Percentiles rank a stretch among this genome's conserved stretches.
Conservation (phyloP, 192 early-diverging fungal species). For the Podila horticola region DNA sequence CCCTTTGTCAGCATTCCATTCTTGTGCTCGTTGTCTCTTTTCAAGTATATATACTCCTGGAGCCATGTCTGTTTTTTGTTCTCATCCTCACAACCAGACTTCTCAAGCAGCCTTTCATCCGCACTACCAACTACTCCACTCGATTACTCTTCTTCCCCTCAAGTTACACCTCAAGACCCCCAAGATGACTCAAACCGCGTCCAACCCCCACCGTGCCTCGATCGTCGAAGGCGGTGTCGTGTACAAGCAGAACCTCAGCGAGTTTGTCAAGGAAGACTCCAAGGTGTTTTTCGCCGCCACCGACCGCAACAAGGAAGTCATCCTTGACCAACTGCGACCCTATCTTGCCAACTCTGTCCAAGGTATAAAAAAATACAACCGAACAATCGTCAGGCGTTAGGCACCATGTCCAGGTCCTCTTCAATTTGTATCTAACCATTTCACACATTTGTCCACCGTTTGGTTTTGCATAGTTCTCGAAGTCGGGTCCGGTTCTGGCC, state of each 20-base stretch:
- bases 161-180: not conserved
- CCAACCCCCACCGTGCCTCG: not conserved
- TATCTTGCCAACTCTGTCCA: not conserved
- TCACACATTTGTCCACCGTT: too few species aligned
- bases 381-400: too few species aligned
- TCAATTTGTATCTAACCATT: not conserved
- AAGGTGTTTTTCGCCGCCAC: constrained; percentile 19
- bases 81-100: not conserved
- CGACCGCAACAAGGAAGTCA: constrained; percentile 27
- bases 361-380: not conserved
- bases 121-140: not conserved
- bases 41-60: too few species aligned
- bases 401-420: not conserved
- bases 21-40: too few species aligned
- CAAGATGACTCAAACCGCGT: not conserved
- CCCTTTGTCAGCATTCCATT: too few species aligned
- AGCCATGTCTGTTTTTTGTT: not conserved
- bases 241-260: not conserved
- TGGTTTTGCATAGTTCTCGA: constrained; percentile 12
- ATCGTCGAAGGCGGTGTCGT: constrained; percentile 3
- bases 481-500: constrained; percentile 20
- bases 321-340: constrained; percentile 11
- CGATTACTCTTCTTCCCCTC: not conserved
- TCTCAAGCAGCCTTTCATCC: not conserved
- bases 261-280: not conserved